These are phyloP conservation scores for Talaromyces sp. DNA, from an alignment of 2,329 filamentous ascomycete genomes.

Conservation along the genomic window DNA sequence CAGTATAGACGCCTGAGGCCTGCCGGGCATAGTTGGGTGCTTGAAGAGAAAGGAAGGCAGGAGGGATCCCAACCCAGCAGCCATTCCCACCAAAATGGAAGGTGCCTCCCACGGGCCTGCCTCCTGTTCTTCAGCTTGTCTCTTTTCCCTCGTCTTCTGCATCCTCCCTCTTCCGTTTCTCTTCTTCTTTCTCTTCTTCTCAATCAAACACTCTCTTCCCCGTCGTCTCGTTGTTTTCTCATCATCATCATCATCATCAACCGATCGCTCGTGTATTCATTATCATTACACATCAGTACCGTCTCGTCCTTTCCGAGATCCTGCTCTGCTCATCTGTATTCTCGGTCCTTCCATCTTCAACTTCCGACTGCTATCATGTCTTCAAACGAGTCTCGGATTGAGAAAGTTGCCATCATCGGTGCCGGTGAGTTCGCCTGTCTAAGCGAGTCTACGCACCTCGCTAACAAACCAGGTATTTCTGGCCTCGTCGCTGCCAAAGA, in stretches of 20 bases:
- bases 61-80: background rate
- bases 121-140: background rate
- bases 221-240: background rate
- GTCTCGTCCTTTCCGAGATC: background rate
- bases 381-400: background rate
- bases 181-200: background rate
- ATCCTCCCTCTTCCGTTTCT: background rate
- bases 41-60: background rate
- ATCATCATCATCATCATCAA: no score
- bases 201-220: background rate
- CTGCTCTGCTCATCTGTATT: background rate
- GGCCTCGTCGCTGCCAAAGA: slow-evolving; percentile 40
- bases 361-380: background rate
- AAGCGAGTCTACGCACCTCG: background rate
- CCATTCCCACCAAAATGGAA: background rate
- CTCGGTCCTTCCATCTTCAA: background rate
- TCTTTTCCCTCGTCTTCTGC: background rate
- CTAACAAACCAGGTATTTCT: slow-evolving; percentile 28
- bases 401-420: slow-evolving; percentile 23
- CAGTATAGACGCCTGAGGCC: background rate
- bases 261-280: background rate
- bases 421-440: slow-evolving; percentile 19
- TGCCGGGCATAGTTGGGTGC: background rate
- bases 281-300: background rate
- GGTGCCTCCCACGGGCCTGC: background rate